phyloP scores from a whole-genome alignment of 345 rosid genomes.

The Aurinia saxatilis region DNA sequence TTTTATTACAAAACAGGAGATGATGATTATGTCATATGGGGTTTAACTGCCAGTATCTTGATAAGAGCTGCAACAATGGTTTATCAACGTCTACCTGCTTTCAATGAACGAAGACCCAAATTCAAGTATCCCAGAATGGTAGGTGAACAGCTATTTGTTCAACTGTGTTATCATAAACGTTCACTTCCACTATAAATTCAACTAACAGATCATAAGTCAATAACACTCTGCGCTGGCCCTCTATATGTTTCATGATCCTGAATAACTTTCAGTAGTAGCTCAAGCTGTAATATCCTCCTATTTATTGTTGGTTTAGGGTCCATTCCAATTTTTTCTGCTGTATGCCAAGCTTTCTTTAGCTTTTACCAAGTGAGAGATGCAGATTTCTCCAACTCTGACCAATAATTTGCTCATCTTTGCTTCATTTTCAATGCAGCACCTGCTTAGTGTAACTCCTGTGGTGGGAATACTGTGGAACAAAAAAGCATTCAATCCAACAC shows the following conservation, averaged over 20 bases:
- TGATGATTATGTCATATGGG: slow-evolving; percentile 51
- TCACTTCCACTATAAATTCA: no score
- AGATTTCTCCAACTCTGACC: no score
- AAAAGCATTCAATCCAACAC: slow-evolving; percentile 50
- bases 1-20: slow-evolving; percentile 45
- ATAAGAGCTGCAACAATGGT: slow-evolving; percentile 60
- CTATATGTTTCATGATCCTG: no score
- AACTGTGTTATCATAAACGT: no score
- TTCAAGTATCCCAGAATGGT: no score
- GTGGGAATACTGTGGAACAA: slow-evolving; percentile 52
- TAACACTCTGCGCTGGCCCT: neutral
- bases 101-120: slow-evolving; percentile 40
- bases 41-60: slow-evolving; percentile 61
- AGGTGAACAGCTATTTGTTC: no score
- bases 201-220: no score
- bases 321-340: no score
- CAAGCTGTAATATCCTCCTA: no score
- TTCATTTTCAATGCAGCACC: slow-evolving; percentile 54
- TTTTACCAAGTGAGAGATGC: no score
- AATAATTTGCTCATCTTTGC: neutral
- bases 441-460: slow-evolving; percentile 70
- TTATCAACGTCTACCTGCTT: slow-evolving; percentile 46
- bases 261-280: neutral
- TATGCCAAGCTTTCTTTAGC: no score
- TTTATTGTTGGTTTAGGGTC: neutral